phyloP scores from a whole-genome alignment of 2,329 filamentous ascomycete genomes.

The Fusarium sp. region DNA sequence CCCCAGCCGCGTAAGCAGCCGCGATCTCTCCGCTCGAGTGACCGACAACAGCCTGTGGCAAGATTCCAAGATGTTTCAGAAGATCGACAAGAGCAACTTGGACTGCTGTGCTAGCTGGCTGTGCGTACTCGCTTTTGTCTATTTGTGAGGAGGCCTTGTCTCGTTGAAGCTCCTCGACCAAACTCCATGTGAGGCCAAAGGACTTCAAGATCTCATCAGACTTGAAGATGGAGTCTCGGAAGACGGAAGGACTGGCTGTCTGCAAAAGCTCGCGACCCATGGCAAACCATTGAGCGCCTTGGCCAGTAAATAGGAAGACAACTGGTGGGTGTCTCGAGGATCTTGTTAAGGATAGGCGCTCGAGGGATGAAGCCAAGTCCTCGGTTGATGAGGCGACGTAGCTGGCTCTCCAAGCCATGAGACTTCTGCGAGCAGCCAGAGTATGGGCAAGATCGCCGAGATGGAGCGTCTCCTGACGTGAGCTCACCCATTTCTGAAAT shows the following conservation, averaged over 20 bases:
- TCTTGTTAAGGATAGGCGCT: fast-evolving
- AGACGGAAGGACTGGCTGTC: not conserved
- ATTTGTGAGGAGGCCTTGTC: conserved; percentile 1
- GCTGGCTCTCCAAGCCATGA: not conserved
- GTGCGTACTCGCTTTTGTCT: conserved; percentile 4
- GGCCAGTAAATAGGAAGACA: conserved; percentile 26
- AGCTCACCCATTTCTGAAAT: not conserved
- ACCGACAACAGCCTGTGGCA: conserved; percentile 45
- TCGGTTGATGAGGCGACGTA: not conserved
- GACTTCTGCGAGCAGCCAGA: not conserved
- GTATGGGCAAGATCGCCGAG: not conserved
- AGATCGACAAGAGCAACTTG: conserved; percentile 28
- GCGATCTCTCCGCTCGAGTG: conserved; percentile 54
- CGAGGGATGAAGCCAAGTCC: not conserved
- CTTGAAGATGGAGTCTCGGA: not conserved
- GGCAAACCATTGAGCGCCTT: conserved; percentile 26
- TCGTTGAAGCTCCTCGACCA: conserved; percentile 9
- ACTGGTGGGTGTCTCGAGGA: not conserved
- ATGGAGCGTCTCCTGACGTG: not conserved
- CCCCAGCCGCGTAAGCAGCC: conserved; percentile 48
- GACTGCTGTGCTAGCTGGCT: conserved; percentile 19
- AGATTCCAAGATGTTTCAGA: conserved; percentile 37
- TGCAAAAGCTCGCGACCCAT: conserved; percentile 18
- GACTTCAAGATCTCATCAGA: not conserved
- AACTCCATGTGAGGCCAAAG: conserved; percentile 12